Conservation (phyloP, 257 asterid species). For the Cruciata laevipes region DNA sequence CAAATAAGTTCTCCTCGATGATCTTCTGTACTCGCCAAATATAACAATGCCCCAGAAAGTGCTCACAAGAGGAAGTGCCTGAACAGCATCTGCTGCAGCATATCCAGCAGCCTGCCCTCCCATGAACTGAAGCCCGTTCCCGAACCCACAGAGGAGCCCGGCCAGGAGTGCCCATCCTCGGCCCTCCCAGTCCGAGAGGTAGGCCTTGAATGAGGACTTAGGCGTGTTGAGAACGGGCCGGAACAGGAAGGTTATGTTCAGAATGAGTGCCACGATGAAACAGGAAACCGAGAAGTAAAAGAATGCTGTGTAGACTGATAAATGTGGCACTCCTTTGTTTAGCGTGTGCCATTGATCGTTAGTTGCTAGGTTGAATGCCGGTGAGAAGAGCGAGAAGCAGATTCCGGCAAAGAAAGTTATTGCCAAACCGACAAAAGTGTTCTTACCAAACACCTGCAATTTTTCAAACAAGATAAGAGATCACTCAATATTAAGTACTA, state of each 20-base stretch:
- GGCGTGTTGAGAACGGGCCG: conserved; percentile 64
- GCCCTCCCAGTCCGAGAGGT: conserved; percentile 74
- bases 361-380: conserved; percentile 88
- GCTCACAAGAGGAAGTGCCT: conserved; percentile 96
- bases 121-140: conserved; percentile 97
- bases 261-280: conserved; percentile 58
- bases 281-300: conserved; percentile 85
- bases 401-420: conserved; percentile 86
- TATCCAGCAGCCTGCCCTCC: conserved; percentile 99
- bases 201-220: conserved; percentile 63
- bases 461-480: background rate
- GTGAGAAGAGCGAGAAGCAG: conserved; percentile 81
- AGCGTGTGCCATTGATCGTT: conserved; percentile 85
- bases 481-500: background rate
- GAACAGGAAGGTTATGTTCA: conserved; percentile 65
- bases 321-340: conserved; percentile 55
- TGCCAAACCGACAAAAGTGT: conserved; percentile 60
- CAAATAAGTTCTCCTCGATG: conserved; percentile 63
- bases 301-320: conserved; percentile 79
- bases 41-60: conserved; percentile 81
- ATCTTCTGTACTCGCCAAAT: conserved; percentile 77
- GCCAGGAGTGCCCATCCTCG: conserved; percentile 91
- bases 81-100: conserved; percentile 97
- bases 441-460: conserved; percentile 79
- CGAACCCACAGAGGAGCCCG: conserved; percentile 86